phyloP scores from a whole-genome alignment of 805 yeast species.

The Zygotorulaspora chibaensis region DNA sequence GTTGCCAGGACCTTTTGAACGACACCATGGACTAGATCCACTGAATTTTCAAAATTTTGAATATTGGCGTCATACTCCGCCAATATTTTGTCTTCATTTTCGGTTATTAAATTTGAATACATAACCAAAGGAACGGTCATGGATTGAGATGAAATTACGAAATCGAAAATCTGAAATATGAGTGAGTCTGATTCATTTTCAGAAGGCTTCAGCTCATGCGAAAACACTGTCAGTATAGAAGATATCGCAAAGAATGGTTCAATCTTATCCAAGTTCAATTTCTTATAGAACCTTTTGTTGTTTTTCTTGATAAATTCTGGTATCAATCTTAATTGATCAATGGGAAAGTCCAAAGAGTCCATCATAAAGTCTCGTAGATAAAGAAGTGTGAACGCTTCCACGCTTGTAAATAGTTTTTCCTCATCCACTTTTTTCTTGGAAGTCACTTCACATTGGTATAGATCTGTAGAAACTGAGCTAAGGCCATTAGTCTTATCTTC shows the following conservation, averaged over 20 bases:
- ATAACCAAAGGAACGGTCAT: conserved; percentile 53
- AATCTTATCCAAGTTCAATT: conserved; percentile 37
- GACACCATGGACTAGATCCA: conserved; percentile 36
- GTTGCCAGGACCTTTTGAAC: conserved; percentile 39
- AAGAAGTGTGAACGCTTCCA: conserved; percentile 53
- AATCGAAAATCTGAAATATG: conserved; percentile 64
- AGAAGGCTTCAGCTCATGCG: conserved; percentile 56
- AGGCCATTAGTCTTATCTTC: conserved; percentile 13
- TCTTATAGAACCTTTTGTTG: conserved; percentile 43
- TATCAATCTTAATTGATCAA: conserved; percentile 61
- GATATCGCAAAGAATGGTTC: conserved; percentile 70
- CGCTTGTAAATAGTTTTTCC: conserved; percentile 39
- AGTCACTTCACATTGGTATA: conserved; percentile 10
- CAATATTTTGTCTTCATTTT: conserved; percentile 44
- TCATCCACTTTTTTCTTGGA: conserved; percentile 14
- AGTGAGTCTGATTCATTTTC: conserved; percentile 35
- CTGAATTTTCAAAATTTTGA: conserved; percentile 32
- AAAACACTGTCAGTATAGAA: conserved; percentile 68
- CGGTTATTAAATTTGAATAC: conserved; percentile 52
- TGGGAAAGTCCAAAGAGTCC: conserved; percentile 58
- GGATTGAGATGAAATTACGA: conserved; percentile 52
- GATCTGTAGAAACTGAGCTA: conserved; percentile 18
- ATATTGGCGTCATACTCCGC: conserved; percentile 22
- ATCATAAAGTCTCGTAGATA: conserved; percentile 85
- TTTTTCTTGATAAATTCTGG: conserved; percentile 52